Evolutionary conservation across 805 yeast genomes (phyloP).

Genomic region (Ogataea philodendri): DNA sequence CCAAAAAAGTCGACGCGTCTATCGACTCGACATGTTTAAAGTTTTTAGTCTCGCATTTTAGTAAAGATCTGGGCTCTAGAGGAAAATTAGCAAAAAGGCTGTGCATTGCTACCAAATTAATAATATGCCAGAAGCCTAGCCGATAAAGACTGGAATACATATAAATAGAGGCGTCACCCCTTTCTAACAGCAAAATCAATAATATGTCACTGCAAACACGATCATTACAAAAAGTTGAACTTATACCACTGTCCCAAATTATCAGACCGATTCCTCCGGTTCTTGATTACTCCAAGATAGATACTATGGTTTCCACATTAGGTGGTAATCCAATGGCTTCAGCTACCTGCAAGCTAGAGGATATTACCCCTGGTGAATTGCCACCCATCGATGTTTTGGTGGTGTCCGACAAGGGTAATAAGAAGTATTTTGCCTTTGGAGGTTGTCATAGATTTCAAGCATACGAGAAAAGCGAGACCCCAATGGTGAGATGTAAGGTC

Average conservation of each 20-base stretch:
- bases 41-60: too few relatives aligned
- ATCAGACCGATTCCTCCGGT: constrained; percentile 85
- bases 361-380: constrained; percentile 57
- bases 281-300: constrained; percentile 68
- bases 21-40: constrained; percentile 3
- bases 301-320: constrained; percentile 72
- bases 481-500: constrained; percentile 64
- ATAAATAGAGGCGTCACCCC: neutral
- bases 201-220: constrained; percentile 71
- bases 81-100: constrained; percentile 4
- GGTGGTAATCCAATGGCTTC: constrained; percentile 64
- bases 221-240: constrained; percentile 47
- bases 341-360: constrained; percentile 50
- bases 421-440: constrained; percentile 78
- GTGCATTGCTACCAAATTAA: constrained; percentile 1
- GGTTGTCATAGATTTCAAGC: constrained; percentile 92
- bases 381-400: constrained; percentile 81
- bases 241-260: constrained; percentile 65
- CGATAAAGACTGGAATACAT: neutral
- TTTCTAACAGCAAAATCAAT: neutral
- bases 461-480: constrained; percentile 54
- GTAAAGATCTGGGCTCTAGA: constrained; percentile 1
- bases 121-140: too few relatives aligned
- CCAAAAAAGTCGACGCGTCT: constrained; percentile 3
- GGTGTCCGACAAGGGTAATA: constrained; percentile 60